phyloP scores from a whole-genome alignment of 1,139 yeast genomes.

The Protomyces inundatus region DNA sequence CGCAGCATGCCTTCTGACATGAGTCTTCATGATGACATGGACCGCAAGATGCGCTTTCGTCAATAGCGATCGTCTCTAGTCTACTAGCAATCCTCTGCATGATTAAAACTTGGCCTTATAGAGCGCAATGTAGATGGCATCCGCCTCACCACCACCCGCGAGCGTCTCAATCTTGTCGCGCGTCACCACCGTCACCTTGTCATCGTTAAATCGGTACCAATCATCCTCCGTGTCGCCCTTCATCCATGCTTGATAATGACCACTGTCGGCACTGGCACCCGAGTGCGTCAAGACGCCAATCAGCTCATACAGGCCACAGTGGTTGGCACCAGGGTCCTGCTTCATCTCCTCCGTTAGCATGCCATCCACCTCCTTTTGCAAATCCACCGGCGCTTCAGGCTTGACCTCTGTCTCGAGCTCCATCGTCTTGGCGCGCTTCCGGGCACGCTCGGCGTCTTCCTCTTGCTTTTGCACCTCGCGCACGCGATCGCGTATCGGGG shows the following conservation, averaged over 20 bases:
- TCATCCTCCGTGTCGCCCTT: constrained; percentile 43
- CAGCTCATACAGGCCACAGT: constrained; percentile 80
- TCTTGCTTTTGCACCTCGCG: constrained; percentile 72
- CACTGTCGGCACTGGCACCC: constrained; percentile 95
- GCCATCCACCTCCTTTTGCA: constrained; percentile 35
- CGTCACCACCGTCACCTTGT: constrained; percentile 70
- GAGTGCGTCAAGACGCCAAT: constrained; percentile 83
- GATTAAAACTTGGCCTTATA: constrained; percentile 46
- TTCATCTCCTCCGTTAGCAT: constrained; percentile 37
- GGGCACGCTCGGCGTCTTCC: constrained; percentile 65
- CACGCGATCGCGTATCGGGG: constrained; percentile 69
- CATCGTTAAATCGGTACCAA: constrained; percentile 96
- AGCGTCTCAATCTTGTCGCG: constrained; percentile 75
- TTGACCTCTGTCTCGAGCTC: constrained; percentile 33
- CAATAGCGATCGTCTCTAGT: constrained; percentile 29
- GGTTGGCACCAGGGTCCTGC: constrained; percentile 62
- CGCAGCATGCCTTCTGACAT: neutral
- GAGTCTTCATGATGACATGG: neutral
- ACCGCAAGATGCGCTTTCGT: constrained; percentile 5
- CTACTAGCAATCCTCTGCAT: constrained; percentile 52
- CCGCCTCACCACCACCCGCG: constrained; percentile 97
- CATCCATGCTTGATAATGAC: constrained; percentile 90
- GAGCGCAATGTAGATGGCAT: constrained; percentile 80
- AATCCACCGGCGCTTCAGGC: constrained; percentile 29
- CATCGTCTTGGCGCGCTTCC: constrained; percentile 48